Conservation (phyloP, 441 rosid genomes). For the Manihot esculenta region DNA sequence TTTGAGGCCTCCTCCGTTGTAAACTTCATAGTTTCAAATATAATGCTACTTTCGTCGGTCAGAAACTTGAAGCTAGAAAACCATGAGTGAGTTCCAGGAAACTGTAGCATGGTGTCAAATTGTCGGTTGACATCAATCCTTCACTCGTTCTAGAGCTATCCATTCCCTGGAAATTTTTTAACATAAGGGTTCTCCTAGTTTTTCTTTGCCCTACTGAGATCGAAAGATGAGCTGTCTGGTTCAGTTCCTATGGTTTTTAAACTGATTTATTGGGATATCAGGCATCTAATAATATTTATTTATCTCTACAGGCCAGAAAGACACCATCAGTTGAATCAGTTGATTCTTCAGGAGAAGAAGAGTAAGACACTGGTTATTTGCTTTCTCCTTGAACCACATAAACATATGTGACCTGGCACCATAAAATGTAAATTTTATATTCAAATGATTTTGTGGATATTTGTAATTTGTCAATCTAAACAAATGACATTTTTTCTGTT, state of each 20-base stretch:
- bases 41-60: background rate
- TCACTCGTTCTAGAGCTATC: background rate
- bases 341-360: conserved; percentile 98
- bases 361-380: conserved; percentile 56
- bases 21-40: background rate
- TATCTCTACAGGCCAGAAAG: conserved; percentile 71
- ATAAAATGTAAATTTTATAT: conserved; percentile 16
- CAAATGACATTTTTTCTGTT: background rate
- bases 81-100: background rate
- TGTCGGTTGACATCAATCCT: background rate
- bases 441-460: no score
- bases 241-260: background rate
- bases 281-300: conserved; percentile 25
- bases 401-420: conserved; percentile 9
- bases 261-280: background rate
- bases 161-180: background rate
- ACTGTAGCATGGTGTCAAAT: background rate
- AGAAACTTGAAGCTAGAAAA: background rate
- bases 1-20: background rate
- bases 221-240: background rate
- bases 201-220: conserved; percentile 6
- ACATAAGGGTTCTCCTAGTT: background rate
- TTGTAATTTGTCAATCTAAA: no score
- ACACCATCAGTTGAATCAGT: conserved; percentile 80
- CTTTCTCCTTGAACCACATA: conserved; percentile 12